Conservation (phyloP, 768 basidiomycete genomes). For the Boletus fagicola region DNA sequence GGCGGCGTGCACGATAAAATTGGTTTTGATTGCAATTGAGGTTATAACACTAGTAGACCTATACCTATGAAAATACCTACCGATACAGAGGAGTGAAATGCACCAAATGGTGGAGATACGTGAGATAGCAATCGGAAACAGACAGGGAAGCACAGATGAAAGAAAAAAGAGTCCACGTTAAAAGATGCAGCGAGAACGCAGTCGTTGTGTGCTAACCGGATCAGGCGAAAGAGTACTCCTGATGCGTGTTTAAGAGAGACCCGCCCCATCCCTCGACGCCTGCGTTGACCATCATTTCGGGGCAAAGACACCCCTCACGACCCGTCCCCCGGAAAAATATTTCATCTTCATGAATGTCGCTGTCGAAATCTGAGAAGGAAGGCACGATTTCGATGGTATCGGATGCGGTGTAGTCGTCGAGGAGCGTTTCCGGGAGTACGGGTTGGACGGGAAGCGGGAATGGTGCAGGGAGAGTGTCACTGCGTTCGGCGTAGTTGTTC, state of each 20-base stretch:
- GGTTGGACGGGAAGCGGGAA: background rate
- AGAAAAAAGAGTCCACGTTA: no score
- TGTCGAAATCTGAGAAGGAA: background rate
- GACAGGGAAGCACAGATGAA: no score
- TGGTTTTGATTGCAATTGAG: no score
- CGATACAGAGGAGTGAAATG: no score
- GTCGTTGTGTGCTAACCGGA: background rate
- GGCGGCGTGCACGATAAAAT: no score
- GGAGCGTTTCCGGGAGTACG: background rate
- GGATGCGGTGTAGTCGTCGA: background rate
- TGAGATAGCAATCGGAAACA: no score
- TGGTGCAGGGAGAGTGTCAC: background rate
- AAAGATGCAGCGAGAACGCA: background rate
- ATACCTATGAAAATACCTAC: no score
- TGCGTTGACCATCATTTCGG: background rate
- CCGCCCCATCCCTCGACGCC: no score
- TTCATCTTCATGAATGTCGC: background rate
- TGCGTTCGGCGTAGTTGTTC: background rate
- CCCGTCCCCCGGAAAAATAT: slow-evolving; percentile 1
- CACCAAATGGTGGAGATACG: no score
- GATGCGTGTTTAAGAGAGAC: background rate
- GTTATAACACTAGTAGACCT: no score
- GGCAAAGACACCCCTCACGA: slow-evolving; percentile 10
- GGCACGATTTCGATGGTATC: background rate
- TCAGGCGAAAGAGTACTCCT: background rate